Evolutionary conservation across 345 rosid species (phyloP), one percentile per base, ranked within the genome.

Genomic region (Syzygium oleosum): DNA sequence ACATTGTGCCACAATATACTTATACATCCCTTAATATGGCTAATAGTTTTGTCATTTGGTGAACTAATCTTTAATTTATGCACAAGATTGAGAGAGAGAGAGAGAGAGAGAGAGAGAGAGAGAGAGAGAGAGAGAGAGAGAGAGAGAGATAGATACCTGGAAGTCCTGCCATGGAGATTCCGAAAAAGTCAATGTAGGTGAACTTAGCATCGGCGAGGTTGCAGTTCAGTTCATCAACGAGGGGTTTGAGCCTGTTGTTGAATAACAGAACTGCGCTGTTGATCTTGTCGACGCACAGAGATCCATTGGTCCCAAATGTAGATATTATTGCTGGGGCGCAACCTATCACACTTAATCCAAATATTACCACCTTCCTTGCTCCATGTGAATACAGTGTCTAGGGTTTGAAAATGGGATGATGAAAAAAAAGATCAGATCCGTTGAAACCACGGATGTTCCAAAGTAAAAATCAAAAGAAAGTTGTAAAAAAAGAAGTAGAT

Each of bases 311-410:
- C 54, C 89, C 92, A 58, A 88, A 86, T 16, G 43, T 83, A 2
- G 85, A 88, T 29, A 90, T 80, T 27, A 27, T 79, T 43, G 14
- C 46, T 0, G 92, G 94, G 3, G 85, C 27, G 29, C 88, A 88
- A n/a, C 94, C 93, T 34, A 92, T 55, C 59, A 52, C 79, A 4
- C 92, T 92, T 12, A 92, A 52, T 46, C 91, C 94, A 31, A 89
- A 83, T 21, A 92, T 23, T 27, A 87, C 94, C 55, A 92, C 12
- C 61, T 92, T 92, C 77, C 91, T 87, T 27, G 93, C 94, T 38
- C 93, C 92, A n/a, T 52, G 23, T 4, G 41, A 77, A 27, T 92
- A 88, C 89, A 92, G 51, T 22, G 51, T 80, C 93, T 91, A 68
- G 2, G 79, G 79, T 68, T 68, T 68, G 29, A 65, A 22, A 84